A percentile compares a stretch with the other conserved stretches of the same genome.
Conservation (phyloP, 441 rosid species). For the Erysimum pusillum region DNA sequence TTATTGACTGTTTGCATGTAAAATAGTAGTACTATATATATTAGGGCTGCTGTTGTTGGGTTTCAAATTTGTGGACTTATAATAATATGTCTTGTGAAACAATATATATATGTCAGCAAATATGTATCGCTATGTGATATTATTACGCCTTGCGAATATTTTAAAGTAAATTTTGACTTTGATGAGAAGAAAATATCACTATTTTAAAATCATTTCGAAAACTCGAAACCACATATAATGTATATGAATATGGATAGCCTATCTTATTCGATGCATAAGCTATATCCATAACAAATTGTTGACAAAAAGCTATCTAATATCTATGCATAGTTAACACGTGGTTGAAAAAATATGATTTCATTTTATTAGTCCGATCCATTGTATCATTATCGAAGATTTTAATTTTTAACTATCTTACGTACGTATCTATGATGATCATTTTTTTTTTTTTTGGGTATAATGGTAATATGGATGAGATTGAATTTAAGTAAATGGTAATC, state of each 20-base stretch:
- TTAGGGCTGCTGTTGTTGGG: too few species aligned
- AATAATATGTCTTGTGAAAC: neutral
- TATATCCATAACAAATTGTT: neutral
- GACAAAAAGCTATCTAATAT: neutral
- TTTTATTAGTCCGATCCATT: neutral
- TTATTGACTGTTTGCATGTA: too few species aligned
- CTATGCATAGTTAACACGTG: neutral
- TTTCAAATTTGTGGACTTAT: neutral
- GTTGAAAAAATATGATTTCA: neutral
- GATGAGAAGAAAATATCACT: neutral
- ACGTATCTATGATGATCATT: neutral
- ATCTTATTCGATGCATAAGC: constrained; percentile 7
- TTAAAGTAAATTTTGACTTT: constrained; percentile 32
- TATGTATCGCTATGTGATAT: constrained; percentile 1
- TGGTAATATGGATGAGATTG: neutral
- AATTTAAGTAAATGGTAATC: neutral
- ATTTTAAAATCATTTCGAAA: neutral
- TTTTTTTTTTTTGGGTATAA: too few species aligned
- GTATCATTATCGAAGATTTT: neutral
- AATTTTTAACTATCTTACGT: neutral
- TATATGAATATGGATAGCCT: constrained; percentile 13
- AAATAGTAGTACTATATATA: too few species aligned
- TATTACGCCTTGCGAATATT: constrained; percentile 17
- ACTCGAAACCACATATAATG: constrained; percentile 15
- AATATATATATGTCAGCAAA: constrained; percentile 6